Base-by-base conservation (phyloP, 1,139 yeast species). In the Wickerhamomyces sp. region DNA sequence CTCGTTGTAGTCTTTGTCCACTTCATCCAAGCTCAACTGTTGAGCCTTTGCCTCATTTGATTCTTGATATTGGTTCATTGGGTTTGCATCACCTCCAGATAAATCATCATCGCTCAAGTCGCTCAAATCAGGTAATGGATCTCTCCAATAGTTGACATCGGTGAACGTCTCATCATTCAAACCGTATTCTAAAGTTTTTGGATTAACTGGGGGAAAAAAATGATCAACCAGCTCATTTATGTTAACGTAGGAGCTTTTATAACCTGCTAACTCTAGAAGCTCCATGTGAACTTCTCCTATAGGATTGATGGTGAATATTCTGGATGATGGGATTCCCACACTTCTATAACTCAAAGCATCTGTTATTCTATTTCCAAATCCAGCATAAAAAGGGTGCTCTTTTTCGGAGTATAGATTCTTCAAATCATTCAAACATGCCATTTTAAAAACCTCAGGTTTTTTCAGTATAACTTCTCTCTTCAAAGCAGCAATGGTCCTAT, bases 241-340 rank as follows among this genome's bases (percentile, higher is more conserved):
- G 49, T 81, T 82, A 40, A 94, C 78, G 59, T 94, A 94, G 0
- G 95, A 81, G 38, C 95, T 82, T 57, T 78, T 85, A 59, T 86
- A 86, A 6, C 98, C 98, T 0, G 97, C 95, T 55, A 94, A 70
- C 59, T 94, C 97, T 42, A 94, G 70, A 50, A 94, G 72, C 63
- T 94, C 98, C 95, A 94, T 84, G 67, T 88, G 96, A 26, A 94
- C 98, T 52, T 94, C 98, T 3, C 97, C 97, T 47, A 87, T 88
- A 0, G 97, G 92, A 55, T 94, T 92, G 51, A 94, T 94, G 5
- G 99, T 94, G 60, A 94, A 94, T 35, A 94, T 90, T 47, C 96
- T 72, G 31, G 96, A 94, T 25, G 95, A 81, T 3, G 98, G 98
- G 8, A 94, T 87, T 12, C 94, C 89, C 5, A 92, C 98, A 12